phyloP scores from a whole-genome alignment of 179 eudicot species.

The Heliamphora pulchella region DNA sequence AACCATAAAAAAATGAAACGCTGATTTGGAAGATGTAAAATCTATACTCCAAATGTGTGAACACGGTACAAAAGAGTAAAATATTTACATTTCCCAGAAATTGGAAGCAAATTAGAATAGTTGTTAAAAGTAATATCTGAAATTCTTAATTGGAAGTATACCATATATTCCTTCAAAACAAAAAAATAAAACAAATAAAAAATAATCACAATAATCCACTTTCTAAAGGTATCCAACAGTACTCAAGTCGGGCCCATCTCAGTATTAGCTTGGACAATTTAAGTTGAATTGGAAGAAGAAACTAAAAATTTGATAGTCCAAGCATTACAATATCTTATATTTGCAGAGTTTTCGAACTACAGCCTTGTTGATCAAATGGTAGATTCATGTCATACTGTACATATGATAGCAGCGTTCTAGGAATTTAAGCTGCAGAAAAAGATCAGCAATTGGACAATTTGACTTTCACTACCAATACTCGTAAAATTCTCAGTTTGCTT shows the following conservation, averaged over 20 bases:
- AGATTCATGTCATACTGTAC: background rate
- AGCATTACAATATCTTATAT: background rate
- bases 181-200: too few relatives aligned
- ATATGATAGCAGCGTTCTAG: background rate
- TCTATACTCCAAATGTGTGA: background rate
- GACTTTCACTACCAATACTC: background rate
- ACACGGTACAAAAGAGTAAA: too few relatives aligned
- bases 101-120: background rate
- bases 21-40: background rate
- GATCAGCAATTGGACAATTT: background rate
- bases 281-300: background rate
- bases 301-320: background rate
- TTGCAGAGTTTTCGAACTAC: background rate
- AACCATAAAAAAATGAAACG: background rate
- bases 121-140: background rate
- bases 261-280: background rate
- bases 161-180: background rate
- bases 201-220: background rate
- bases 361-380: background rate
- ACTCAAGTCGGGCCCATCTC: background rate
- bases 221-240: background rate
- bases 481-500: background rate
- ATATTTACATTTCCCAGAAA: background rate
- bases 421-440: conserved; percentile 1
- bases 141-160: background rate